Conservation (phyloP, 2,329 filamentous ascomycete genomes). For the Cladosporium sp. region DNA sequence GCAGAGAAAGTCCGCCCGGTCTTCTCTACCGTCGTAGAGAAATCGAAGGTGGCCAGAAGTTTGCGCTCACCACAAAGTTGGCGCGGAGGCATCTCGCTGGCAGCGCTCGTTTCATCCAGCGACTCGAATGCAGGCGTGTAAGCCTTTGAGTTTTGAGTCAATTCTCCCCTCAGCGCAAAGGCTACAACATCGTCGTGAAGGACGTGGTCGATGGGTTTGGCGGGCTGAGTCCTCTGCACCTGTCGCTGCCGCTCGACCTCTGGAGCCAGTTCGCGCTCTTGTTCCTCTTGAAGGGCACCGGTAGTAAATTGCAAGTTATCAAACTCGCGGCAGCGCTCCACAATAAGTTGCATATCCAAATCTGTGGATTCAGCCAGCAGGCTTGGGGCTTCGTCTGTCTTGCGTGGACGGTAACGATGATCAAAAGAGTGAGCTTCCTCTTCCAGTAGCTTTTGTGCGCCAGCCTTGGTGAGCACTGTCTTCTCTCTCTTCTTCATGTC, state of each 20-base stretch:
- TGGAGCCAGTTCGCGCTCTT: conserved; percentile 63
- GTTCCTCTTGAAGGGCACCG: conserved; percentile 56
- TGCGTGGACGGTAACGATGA: conserved; percentile 42
- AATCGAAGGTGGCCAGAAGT: conserved; percentile 51
- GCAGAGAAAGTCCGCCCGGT: conserved; percentile 12
- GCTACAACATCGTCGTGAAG: conserved; percentile 42
- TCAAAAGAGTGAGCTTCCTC: conserved; percentile 51
- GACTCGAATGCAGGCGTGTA: conserved; percentile 46
- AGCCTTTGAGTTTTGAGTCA: conserved; percentile 27
- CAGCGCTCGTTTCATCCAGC: conserved; percentile 41
- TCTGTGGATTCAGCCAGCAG: conserved; percentile 2
- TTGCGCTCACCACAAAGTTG: conserved; percentile 33
- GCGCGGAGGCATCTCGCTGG: conserved; percentile 27
- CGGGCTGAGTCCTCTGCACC: conserved; percentile 42
- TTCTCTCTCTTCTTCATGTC: conserved; percentile 7
- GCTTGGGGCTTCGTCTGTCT: conserved; percentile 10
- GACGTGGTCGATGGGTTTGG: conserved; percentile 37
- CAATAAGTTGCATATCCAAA: conserved; percentile 25
- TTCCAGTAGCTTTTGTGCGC: conserved; percentile 50
- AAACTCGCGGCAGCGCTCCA: conserved; percentile 19
- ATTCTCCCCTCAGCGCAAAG: conserved; percentile 38
- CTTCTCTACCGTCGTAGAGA: conserved; percentile 41
- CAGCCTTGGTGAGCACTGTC: conserved; percentile 16
- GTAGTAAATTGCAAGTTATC: conserved; percentile 17
- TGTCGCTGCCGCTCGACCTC: conserved; percentile 61